Base-by-base conservation (phyloP, 2,329 filamentous ascomycete species). In the Phoma herbarum region DNA sequence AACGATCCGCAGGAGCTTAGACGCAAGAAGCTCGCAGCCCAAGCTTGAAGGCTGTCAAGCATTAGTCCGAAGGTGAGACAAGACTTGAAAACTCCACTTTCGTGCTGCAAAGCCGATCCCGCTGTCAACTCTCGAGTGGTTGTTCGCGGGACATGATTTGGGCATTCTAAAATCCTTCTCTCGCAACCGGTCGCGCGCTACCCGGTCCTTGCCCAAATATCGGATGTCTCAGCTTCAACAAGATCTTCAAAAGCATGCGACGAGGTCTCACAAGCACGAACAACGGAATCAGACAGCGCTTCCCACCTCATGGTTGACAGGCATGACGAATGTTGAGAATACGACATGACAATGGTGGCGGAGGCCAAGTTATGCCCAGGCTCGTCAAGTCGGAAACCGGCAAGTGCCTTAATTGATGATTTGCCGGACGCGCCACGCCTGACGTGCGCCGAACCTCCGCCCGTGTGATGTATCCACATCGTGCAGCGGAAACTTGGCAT, bases 381-480 rank as follows among this genome's bases (percentile, higher is more conserved):
- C 49, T 67, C 55, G 61, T 63, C 62, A 65, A 63, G 52, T 56
- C 69, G 67, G 69, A 65, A 66, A 45, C 49, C 70, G 69, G 70
- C 69, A 71, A 23, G 35, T 50, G 42, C 33, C 23, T 25, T 12
- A 20, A 45, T 26, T 47, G 44, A 25, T 63, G 54, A 71, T 71
- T 72, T 58, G 69, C 54, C 58, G 59, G 61, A 52, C 55, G 43
- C 41, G 39, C 29, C 50, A 46, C 33, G 49, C 29, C 57, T 73
- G 69, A 73, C 70, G 70, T 73, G 66, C 63, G 70, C 69, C 70
- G 46, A 59, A 65, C 55, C 50, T 62, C 65, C 60, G 60, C 63
- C 58, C 52, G 47, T 28, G 39, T 45, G 9, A 20, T 35, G 48
- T 43, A 53, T 64, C 64, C 64, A 67, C 59, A 60, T 66, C 46